Percentiles rank a stretch among this genome's conserved stretches.
phyloP scores from a whole-genome alignment of 2,329 filamentous ascomycete species.

The Fusarium sp. region DNA sequence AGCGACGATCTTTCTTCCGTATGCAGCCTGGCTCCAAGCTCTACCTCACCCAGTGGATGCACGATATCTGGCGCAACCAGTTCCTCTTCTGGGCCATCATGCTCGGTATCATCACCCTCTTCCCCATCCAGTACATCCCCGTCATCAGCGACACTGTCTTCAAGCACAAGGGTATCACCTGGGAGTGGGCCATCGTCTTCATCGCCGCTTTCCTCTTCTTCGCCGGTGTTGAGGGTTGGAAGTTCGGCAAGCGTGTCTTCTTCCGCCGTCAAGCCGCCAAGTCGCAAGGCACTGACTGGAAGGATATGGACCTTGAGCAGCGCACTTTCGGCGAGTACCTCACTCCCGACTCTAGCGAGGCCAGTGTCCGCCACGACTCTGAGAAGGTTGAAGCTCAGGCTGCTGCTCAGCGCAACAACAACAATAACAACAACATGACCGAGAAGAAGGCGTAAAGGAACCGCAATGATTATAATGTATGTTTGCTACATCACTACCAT shows the following conservation, averaged over 20 bases:
- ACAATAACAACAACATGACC: neutral
- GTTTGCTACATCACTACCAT: slow-evolving; percentile 7
- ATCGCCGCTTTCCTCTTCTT: slow-evolving; percentile 68
- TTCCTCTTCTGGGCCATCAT: slow-evolving; percentile 76
- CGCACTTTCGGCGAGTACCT: slow-evolving; percentile 57
- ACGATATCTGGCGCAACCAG: slow-evolving; percentile 77
- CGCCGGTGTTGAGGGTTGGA: slow-evolving; percentile 69
- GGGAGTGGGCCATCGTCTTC: slow-evolving; percentile 74
- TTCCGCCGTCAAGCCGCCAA: slow-evolving; percentile 48
- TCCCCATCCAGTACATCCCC: slow-evolving; percentile 69
- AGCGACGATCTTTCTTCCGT: slow-evolving; percentile 79
- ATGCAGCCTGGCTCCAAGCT: slow-evolving; percentile 74
- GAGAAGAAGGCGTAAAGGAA: slow-evolving; percentile 43
- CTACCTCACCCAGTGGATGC: slow-evolving; percentile 74
- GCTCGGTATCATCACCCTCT: slow-evolving; percentile 62
- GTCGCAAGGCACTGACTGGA: slow-evolving; percentile 49
- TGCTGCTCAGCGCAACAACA: slow-evolving; percentile 14
- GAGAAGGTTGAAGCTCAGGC: slow-evolving; percentile 41
- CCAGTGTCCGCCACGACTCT: slow-evolving; percentile 46
- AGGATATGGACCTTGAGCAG: slow-evolving; percentile 57
- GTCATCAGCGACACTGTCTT: slow-evolving; percentile 70
- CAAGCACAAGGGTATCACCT: slow-evolving; percentile 70
- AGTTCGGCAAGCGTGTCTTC: slow-evolving; percentile 66
- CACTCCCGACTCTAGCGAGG: slow-evolving; percentile 45
- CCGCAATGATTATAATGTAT: neutral